These are phyloP conservation scores for Saksenaea vasiformis DNA, from an alignment of 371 early-diverging fungal species.

Conservation along the genomic window DNA sequence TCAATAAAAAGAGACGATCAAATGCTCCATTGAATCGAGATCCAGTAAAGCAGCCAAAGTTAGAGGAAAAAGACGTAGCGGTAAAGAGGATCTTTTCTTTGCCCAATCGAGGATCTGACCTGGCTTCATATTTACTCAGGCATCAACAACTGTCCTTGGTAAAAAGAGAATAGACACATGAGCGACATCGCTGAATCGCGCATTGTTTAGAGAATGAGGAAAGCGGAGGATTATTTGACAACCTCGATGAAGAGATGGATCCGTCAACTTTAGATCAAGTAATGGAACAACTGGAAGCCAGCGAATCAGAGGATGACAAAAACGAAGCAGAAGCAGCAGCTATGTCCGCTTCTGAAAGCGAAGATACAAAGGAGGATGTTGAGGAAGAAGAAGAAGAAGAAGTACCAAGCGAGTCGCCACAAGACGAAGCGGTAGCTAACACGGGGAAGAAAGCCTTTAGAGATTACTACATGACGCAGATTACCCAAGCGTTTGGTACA, in stretches of 20 bases:
- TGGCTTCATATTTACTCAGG: not conserved
- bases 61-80: not conserved
- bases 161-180: not conserved
- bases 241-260: conserved; percentile 45
- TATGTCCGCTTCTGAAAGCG: not conserved
- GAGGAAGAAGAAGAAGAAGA: conserved; percentile 20
- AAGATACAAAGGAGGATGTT: conserved; percentile 4
- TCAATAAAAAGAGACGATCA: not conserved
- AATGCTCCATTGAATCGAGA: not conserved
- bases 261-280: conserved; percentile 29
- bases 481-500: conserved; percentile 48
- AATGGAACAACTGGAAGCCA: conserved; percentile 25
- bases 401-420: conserved; percentile 1
- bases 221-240: conserved; percentile 34
- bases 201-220: conserved; percentile 3
- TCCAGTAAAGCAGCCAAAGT: not conserved
- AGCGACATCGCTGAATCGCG: not conserved
- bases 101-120: not conserved
- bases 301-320: conserved; percentile 11
- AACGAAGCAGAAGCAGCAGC: not conserved
- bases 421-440: conserved; percentile 10
- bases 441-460: conserved; percentile 29
- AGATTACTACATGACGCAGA: conserved; percentile 42
- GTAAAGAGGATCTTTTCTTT: not conserved
- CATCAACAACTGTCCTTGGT: not conserved